Conservation (phyloP, 441 rosid genomes). For the Theobroma grandiflorum region DNA sequence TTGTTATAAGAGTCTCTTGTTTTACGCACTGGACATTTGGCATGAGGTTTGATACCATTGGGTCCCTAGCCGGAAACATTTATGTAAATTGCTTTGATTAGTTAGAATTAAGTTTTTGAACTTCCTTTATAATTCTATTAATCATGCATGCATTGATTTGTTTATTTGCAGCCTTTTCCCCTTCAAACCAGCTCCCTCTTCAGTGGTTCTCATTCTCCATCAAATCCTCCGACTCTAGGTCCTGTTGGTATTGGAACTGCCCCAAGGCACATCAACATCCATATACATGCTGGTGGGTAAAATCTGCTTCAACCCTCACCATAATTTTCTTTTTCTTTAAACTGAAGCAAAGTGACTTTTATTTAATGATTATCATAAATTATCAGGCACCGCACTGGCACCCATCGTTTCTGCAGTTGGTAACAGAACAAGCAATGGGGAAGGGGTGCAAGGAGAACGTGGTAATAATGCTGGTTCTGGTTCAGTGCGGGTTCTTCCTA, state of each 20-base stretch:
- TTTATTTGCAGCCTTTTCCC: conserved; percentile 83
- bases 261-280: conserved; percentile 87
- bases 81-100: background rate
- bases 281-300: conserved; percentile 93
- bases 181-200: conserved; percentile 81
- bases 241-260: conserved; percentile 74
- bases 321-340: conserved; percentile 1
- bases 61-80: background rate
- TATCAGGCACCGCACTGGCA: conserved; percentile 63
- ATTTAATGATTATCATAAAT: conserved; percentile 16
- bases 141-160: conserved; percentile 15
- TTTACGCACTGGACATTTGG: background rate
- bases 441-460: conserved; percentile 58
- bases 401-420: conserved; percentile 69
- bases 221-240: conserved; percentile 53
- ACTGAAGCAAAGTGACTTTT: background rate
- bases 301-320: conserved; percentile 21
- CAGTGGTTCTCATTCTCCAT: conserved; percentile 57
- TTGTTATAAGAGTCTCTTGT: background rate
- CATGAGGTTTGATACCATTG: background rate
- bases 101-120: conserved; percentile 13
- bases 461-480: conserved; percentile 49
- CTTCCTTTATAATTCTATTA: conserved; percentile 4
- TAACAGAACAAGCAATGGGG: conserved; percentile 56
- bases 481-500: conserved; percentile 48